Percentiles rank a stretch among this genome's conserved stretches.
phyloP scores from a whole-genome alignment of 768 basidiomycete genomes.

The Leccinum obscurum region DNA sequence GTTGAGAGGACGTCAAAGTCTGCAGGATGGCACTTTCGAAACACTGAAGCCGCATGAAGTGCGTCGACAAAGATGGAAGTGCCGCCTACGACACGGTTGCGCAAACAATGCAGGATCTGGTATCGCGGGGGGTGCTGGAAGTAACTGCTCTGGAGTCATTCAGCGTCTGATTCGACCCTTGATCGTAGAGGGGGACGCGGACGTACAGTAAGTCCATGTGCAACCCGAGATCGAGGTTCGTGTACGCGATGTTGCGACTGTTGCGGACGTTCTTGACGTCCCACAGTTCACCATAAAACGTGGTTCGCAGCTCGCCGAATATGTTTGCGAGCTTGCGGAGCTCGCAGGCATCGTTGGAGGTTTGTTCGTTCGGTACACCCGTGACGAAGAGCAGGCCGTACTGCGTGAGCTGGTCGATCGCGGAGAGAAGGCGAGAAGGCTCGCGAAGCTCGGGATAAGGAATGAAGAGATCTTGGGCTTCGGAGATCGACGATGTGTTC shows the following conservation, averaged over 20 bases:
- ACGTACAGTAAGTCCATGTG: constrained; percentile 93
- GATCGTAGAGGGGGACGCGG: background rate
- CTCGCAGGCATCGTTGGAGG: constrained; percentile 62
- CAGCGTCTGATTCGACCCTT: background rate
- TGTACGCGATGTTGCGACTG: constrained; percentile 93
- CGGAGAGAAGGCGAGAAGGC: constrained; percentile 48
- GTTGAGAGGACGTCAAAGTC: constrained; percentile 59
- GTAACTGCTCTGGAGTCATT: constrained; percentile 53
- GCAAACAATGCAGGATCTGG: constrained; percentile 89
- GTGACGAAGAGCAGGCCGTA: constrained; percentile 76
- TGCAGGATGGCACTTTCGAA: constrained; percentile 47
- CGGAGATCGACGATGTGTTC: constrained; percentile 41
- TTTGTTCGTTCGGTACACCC: constrained; percentile 65
- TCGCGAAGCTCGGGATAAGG: constrained; percentile 52
- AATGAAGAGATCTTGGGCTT: constrained; percentile 48
- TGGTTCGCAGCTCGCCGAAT: constrained; percentile 78
- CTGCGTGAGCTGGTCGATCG: constrained; percentile 66
- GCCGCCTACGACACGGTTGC: constrained; percentile 83
- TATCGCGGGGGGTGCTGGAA: constrained; percentile 89
- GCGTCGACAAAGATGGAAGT: constrained; percentile 86
- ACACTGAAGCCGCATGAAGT: constrained; percentile 54
- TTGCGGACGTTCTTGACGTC: constrained; percentile 76
- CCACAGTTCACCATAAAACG: constrained; percentile 91
- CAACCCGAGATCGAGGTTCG: constrained; percentile 80
- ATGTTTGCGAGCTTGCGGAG: constrained; percentile 59